These are phyloP conservation scores for Candida germanica DNA, from an alignment of 805 yeast species.

Conservation along the genomic window DNA sequence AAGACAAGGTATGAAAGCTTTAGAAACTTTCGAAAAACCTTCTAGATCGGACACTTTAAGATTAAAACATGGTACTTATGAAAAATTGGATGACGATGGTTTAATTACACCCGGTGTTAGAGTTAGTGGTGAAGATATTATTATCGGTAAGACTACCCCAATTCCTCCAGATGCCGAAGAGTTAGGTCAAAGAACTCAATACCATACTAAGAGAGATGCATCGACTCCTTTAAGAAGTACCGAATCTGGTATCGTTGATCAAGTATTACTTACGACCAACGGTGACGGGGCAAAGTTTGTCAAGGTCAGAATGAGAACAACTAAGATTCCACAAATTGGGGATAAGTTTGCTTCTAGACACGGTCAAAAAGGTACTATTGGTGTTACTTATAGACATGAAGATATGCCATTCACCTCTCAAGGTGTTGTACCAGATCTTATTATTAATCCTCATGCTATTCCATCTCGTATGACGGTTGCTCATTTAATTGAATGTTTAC, in stretches of 20 bases:
- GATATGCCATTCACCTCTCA: constrained; percentile 97
- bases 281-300: constrained; percentile 98
- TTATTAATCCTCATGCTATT: constrained; percentile 98
- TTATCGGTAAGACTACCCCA: constrained; percentile 98
- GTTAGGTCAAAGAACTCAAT: constrained; percentile 96
- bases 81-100: constrained; percentile 97
- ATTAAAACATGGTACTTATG: constrained; percentile 97
- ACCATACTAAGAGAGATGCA: constrained; percentile 98
- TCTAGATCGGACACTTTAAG: constrained; percentile 90
- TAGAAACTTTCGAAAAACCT: constrained; percentile 97
- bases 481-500: constrained; percentile 95
- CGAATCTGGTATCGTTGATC: constrained; percentile 97
- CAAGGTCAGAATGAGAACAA: constrained; percentile 97
- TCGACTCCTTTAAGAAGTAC: constrained; percentile 96
- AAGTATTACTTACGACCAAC: constrained; percentile 92
- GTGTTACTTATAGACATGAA: constrained; percentile 97
- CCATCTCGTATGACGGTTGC: constrained; percentile 99
- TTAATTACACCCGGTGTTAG: constrained; percentile 97
- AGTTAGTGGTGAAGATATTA: constrained; percentile 98
- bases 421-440: constrained; percentile 95
- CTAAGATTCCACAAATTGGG: constrained; percentile 98
- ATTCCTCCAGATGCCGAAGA: constrained; percentile 99
- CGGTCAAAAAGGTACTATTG: constrained; percentile 99
- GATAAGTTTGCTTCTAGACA: constrained; percentile 99
- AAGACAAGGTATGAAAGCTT: constrained; percentile 96